Evolutionary conservation across 208 protist genomes (phyloP).

Genomic region (Angomonas deanei): DNA sequence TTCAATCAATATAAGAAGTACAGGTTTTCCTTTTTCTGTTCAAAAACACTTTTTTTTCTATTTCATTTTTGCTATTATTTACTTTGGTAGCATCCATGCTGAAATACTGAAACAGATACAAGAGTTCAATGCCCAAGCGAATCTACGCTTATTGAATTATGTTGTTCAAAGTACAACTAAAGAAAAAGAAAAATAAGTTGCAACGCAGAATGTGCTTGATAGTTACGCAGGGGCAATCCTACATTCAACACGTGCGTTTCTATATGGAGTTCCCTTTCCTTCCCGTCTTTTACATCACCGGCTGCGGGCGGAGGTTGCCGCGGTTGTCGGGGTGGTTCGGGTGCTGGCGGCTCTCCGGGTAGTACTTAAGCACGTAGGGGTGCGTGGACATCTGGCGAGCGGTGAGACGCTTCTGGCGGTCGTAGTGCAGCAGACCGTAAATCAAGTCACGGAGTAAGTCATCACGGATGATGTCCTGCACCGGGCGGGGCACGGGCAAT

Average conservation of each 20-base stretch:
- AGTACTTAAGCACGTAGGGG: slow-evolving; percentile 80
- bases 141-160: no score
- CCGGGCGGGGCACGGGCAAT: slow-evolving; percentile 42
- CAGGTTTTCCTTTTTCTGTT: not conserved
- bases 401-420: slow-evolving; percentile 57
- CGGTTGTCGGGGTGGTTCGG: slow-evolving; percentile 64
- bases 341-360: slow-evolving; percentile 56
- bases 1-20: no score
- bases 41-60: no score
- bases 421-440: slow-evolving; percentile 64
- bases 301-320: slow-evolving; percentile 31
- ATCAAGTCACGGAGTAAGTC: slow-evolving; percentile 57
- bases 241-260: no score
- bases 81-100: no score
- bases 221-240: not conserved
- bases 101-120: no score
- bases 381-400: slow-evolving; percentile 67
- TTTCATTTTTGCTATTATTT: no score
- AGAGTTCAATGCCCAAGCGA: no score
- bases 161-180: slow-evolving; percentile 13
- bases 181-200: slow-evolving; percentile 9
- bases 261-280: not conserved
- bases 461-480: slow-evolving; percentile 53
- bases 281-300: slow-evolving; percentile 22
- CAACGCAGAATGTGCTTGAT: not conserved